Base-by-base conservation (phyloP, 768 basidiomycete species). In the Mycena pura region DNA sequence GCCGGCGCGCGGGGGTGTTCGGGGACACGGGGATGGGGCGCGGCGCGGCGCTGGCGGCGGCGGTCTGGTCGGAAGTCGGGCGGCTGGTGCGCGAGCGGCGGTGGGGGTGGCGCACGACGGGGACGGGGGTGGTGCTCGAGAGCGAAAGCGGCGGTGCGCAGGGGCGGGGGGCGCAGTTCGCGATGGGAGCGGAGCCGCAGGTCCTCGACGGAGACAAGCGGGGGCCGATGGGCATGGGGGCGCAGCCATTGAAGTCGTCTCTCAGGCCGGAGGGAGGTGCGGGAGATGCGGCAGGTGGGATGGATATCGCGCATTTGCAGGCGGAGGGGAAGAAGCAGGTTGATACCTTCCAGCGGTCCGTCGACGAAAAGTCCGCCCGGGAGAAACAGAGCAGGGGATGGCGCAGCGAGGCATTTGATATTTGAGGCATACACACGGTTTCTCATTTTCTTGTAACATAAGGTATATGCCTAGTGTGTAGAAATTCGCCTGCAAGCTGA, bases 141-240 rank as follows among this genome's bases (percentile, higher is more conserved):
- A 82, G 24, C 19, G 22, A 19, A 15, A 40, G 82, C 32, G 61
- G 63, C 0, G 57, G 39, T 4, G 22, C 22, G 17, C 22, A 64
- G 24, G 45, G 15, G 38, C 72, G 68, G 3, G 71, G 73, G 36
- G 75, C 69, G 15, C 70, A 70, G 38, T 63, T 66, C 14, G 71
- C 89, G 0, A 74, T 91, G 75, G 90, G 90, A 1, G 87, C 82
- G 6, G 89, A 89, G 73, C 90, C 90, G 31, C 90, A 92, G 77
- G 84, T 92, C 29, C 71, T 91, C n/a, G 72, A 81, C 25, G 86
- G 88, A 0, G 82, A 86, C 66, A 90, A 91, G 78, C 80, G 75
- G 3, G 90, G 90, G 0, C 90, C 90, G 0, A 67, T 84, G 31
- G 89, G 85, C 3, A 84, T 77, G 3, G 78, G 78, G 11, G 48